Conservation (phyloP, 2,329 filamentous ascomycete genomes). For the Didymella segeticola region DNA sequence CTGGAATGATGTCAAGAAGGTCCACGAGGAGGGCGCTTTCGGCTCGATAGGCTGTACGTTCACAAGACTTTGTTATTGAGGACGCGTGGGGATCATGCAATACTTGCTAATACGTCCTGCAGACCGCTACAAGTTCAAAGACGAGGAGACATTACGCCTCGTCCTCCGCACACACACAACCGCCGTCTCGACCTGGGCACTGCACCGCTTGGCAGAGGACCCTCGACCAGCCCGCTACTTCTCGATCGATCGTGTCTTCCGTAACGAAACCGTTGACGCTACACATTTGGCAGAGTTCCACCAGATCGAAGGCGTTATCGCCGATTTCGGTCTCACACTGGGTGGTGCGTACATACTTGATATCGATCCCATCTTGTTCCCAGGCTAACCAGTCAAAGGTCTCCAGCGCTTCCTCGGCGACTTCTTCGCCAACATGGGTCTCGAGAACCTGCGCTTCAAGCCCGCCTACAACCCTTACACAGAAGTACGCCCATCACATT, state of each 20-base stretch:
- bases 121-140: conserved; percentile 89
- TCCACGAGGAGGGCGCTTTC: conserved; percentile 90
- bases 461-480: conserved; percentile 84
- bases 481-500: conserved; percentile 56
- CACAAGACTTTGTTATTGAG: background rate
- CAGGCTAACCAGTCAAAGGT: conserved; percentile 18
- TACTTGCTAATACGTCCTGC: background rate
- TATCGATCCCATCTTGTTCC: background rate
- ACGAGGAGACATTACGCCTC: conserved; percentile 82
- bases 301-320: conserved; percentile 97
- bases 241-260: conserved; percentile 97
- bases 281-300: conserved; percentile 98
- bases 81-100: too few relatives aligned
- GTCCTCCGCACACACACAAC: conserved; percentile 97
- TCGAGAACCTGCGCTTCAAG: conserved; percentile 88
- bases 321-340: conserved; percentile 90
- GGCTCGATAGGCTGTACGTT: conserved; percentile 79
- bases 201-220: conserved; percentile 85
- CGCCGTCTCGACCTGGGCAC: conserved; percentile 85
- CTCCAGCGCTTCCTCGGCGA: conserved; percentile 93
- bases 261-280: conserved; percentile 95
- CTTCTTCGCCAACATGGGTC: conserved; percentile 97
- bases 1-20: conserved; percentile 84
- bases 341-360: conserved; percentile 62
- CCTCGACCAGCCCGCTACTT: conserved; percentile 94